phyloP scores from a whole-genome alignment of 805 yeast species.

The Starmerella bombicola region DNA sequence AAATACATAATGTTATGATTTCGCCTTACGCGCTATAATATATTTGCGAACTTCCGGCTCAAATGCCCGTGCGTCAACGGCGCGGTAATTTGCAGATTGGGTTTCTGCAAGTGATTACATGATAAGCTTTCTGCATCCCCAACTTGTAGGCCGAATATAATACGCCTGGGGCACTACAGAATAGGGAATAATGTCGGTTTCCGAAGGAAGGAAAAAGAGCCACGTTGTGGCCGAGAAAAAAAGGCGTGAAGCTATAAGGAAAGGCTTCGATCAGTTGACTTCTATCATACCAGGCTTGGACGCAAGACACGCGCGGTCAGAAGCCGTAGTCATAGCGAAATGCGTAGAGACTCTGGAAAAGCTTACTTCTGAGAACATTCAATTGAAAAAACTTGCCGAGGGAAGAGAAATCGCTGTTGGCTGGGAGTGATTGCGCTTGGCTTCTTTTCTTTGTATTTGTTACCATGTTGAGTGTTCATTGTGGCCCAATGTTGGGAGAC shows the following conservation, averaged over 20 bases:
- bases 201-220: conserved; percentile 28
- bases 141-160: too few species aligned
- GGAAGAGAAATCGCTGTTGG: conserved; percentile 1
- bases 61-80: too few species aligned
- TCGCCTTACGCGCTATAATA: too few species aligned
- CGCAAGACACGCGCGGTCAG: conserved; percentile 66
- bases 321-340: conserved; percentile 58
- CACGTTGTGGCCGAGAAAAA: conserved; percentile 81
- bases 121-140: too few species aligned
- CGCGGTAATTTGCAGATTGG: too few species aligned
- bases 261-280: conserved; percentile 67
- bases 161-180: too few species aligned
- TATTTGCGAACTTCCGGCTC: too few species aligned
- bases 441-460: too few species aligned
- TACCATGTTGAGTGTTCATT: too few species aligned
- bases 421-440: not conserved
- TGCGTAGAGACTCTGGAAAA: conserved; percentile 27
- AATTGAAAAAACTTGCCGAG: conserved; percentile 23
- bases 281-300: conserved; percentile 60
- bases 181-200: not conserved
- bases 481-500: too few species aligned
- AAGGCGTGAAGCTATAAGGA: conserved; percentile 71
- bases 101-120: too few species aligned
- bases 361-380: conserved; percentile 26
- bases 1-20: too few species aligned